Conservation (phyloP, 129 eudicot genomes). For the Deinandra increscens region DNA sequence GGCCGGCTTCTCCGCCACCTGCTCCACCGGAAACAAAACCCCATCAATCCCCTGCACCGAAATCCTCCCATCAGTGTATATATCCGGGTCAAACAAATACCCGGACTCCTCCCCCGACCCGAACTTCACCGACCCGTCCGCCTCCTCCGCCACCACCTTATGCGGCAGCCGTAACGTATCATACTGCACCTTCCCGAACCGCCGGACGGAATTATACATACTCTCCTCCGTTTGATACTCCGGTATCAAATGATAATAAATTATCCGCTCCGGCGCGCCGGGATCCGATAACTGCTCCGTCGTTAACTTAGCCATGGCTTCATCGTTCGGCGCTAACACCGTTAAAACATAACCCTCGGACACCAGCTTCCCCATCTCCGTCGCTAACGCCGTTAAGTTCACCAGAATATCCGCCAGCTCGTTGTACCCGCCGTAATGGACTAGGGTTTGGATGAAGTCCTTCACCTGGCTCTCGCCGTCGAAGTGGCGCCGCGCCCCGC, state of each 20-base stretch:
- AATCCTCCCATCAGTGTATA: constrained; percentile 39
- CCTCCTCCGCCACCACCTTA: constrained; percentile 83
- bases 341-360: constrained; percentile 88
- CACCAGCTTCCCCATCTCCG: constrained; percentile 77
- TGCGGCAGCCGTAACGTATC: constrained; percentile 75
- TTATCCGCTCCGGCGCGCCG: constrained; percentile 89
- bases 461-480: constrained; percentile 85
- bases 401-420: constrained; percentile 86
- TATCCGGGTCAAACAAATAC: constrained; percentile 91
- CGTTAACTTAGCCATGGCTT: constrained; percentile 88
- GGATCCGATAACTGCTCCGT: constrained; percentile 84
- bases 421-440: constrained; percentile 94
- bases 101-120: constrained; percentile 73
- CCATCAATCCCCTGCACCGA: constrained; percentile 9
- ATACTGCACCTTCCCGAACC: constrained; percentile 78
- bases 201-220: constrained; percentile 83
- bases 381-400: constrained; percentile 21
- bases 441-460: constrained; percentile 73
- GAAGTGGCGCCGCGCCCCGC: constrained; percentile 71
- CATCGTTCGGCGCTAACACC: constrained; percentile 90
- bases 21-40: constrained; percentile 65
- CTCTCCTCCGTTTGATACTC: constrained; percentile 98
- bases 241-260: constrained; percentile 83
- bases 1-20: constrained; percentile 19
- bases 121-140: constrained; percentile 89